Evolutionary conservation across 2,329 filamentous ascomycete species (phyloP), one percentile per base, ranked within the genome.

Genomic region (Cladosporium sphaerospermum): DNA sequence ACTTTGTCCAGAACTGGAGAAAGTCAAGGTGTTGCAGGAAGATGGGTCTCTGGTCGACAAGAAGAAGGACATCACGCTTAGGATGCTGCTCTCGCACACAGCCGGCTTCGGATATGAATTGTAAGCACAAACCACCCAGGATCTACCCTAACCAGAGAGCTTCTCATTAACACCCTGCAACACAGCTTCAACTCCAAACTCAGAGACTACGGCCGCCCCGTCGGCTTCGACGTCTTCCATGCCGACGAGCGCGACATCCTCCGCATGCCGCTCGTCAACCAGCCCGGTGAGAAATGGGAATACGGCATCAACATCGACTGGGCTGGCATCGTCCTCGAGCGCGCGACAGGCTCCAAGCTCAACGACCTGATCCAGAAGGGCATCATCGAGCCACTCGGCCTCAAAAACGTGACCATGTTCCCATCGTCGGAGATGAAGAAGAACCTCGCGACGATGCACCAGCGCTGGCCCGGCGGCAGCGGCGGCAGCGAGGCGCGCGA

Each of bases 191-290:
- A 78, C 57, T 57, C 67, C 8, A 69, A 71, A 42, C 65, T 76
- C 0, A 62, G 64, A n/a, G 66, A 70, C 23, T 69, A 67, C 65
- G 69, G 68, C 1, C 68, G 72, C 10, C 80, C 80, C 0, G 66
- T 70, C 0, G 79, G 80, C 0, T 61, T 76, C 4, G 79, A 85
- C 52, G 82, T 85, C 61, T 80, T 85, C 59, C 76, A 75, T 0
- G 78, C 78, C 0, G 71, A 78, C 5, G 61, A 75, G 13, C 71
- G 73, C 32, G 81, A 81, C 19, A 69, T 84, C 41, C 61, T 75
- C 34, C 63, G 68, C 10, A 64, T 68, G 53, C 79, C 83, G 1
- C 65, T 88, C 13, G 64, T 85, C 1, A 81, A 83, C 57, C 81
- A 87, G 57, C 84, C 84, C 0, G 83, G 83, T 0, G 74, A 77